A percentile compares a stretch with the other conserved stretches of the same genome.
phyloP scores from a whole-genome alignment of 352 stramenopile genomes.

The Phytophthora niederhauseri region DNA sequence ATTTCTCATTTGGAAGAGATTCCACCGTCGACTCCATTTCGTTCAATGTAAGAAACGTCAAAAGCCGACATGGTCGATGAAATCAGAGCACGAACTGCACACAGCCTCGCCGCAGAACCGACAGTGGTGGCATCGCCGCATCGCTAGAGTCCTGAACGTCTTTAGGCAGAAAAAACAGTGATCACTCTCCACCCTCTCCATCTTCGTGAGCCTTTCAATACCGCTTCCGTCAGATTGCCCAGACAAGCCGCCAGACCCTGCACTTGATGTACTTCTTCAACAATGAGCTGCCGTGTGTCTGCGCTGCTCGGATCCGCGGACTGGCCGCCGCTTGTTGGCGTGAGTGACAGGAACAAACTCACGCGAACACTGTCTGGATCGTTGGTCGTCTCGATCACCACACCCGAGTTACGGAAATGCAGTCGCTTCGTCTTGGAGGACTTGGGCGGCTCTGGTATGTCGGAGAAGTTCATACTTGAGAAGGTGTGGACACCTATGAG shows the following conservation, averaged over 20 bases:
- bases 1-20: no score
- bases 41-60: constrained; percentile 28
- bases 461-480: constrained; percentile 62
- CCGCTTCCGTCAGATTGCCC: constrained; percentile 39
- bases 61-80: constrained; percentile 48
- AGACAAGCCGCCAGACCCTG: constrained; percentile 44
- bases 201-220: constrained; percentile 31
- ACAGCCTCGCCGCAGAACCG: constrained; percentile 71
- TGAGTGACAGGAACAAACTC: constrained; percentile 59
- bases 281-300: constrained; percentile 23
- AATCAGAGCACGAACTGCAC: constrained; percentile 59
- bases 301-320: constrained; percentile 27
- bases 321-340: constrained; percentile 40
- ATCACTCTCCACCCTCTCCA: constrained; percentile 52
- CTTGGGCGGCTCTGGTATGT: constrained; percentile 53
- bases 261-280: constrained; percentile 59
- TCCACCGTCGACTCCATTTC: background rate
- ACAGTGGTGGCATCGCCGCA: constrained; percentile 65
- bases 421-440: constrained; percentile 44
- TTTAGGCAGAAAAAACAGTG: constrained; percentile 65
- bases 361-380: constrained; percentile 41
- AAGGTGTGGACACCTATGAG: constrained; percentile 57
- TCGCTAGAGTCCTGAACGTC: constrained; percentile 49
- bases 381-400: constrained; percentile 48
- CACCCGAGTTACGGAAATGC: constrained; percentile 53